These are phyloP conservation scores for Penicillium chermesinum DNA, from an alignment of 495 filamentous ascomycete genomes.

Conservation along the genomic window DNA sequence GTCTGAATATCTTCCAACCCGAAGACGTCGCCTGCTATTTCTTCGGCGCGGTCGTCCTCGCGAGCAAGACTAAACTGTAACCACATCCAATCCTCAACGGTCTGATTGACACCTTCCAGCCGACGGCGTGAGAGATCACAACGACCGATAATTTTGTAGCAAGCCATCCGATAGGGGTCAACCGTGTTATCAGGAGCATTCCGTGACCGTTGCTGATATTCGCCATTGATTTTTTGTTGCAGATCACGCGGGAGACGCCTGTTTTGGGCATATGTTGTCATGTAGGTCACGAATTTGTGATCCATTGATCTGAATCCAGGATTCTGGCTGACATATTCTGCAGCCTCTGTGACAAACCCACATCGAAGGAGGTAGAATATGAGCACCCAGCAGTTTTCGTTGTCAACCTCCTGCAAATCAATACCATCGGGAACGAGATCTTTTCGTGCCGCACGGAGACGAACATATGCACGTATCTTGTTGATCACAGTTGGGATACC, in stretches of 20 bases:
- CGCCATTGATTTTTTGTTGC: constrained; percentile 78
- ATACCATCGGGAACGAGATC: constrained; percentile 72
- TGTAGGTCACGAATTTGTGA: constrained; percentile 83
- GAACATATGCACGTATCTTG: constrained; percentile 88
- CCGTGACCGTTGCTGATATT: constrained; percentile 77
- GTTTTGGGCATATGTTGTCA: constrained; percentile 69
- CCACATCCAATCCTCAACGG: constrained; percentile 95
- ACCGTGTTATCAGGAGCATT: constrained; percentile 81
- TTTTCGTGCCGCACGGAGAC: constrained; percentile 66
- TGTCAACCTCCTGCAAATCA: constrained; percentile 64
- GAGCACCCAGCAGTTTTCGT: constrained; percentile 85
- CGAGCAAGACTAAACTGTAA: constrained; percentile 88
- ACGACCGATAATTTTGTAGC: constrained; percentile 95
- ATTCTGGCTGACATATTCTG: constrained; percentile 76
- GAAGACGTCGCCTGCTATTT: constrained; percentile 82
- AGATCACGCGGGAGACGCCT: constrained; percentile 68
- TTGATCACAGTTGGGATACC: constrained; percentile 81
- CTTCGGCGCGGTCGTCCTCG: constrained; percentile 75
- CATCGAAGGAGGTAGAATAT: constrained; percentile 88
- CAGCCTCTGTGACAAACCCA: constrained; percentile 78
- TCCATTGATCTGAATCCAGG: constrained; percentile 82
- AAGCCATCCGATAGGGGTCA: constrained; percentile 94
- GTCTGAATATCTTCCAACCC: constrained; percentile 79
- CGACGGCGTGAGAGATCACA: constrained; percentile 79
- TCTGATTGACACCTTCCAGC: constrained; percentile 73